Base-by-base conservation (phyloP, 768 basidiomycete genomes). In the Tephrocybe sp. region DNA sequence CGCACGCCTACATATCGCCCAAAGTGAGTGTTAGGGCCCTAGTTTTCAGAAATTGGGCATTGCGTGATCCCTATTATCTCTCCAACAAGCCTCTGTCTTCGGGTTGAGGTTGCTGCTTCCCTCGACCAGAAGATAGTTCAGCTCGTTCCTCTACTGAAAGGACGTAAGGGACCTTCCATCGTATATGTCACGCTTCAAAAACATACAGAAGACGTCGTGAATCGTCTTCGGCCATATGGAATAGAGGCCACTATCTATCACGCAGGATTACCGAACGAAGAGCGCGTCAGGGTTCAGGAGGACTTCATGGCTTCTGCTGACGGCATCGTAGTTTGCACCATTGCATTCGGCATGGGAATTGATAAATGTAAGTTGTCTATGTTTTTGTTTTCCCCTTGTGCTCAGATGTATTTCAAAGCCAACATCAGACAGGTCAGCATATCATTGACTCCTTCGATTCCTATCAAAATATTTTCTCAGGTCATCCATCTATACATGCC, bases 151-250 rank as follows among this genome's bases (percentile, higher is more conserved):
- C 36, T 56, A 22, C 39, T 56, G 4, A 49, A 52, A 37, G 30
- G 29, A 24, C 50, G 50, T 4, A 31, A 16, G 19, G 55, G 50
- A 13, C 44, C 55, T 7, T 49, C 50, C n/a, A 56, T 56, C n/a
- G 47, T 56, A 3, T 56, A 56, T 45, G 55, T 56, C 1, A 56
- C 55, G 3, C 55, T 52, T 33, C 55, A 52, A 38, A 52, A 42
- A 38, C 47, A 56, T 4, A 43, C 50, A 4, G 50, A 56, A 31
- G 50, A 52, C 18, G 44, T 56, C 7, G 43, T 19, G 8, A 42
- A 31, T 21, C 47, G 30, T 10, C 34, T 56, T 10, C 23, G 15
- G 25, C 43, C 50, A 39, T 47, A 46, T 33, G 50, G 47, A 31
- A 46, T 56, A 25, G 41, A 46, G 8, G 55, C 50, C n/a, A 44